Evolutionary conservation across 2,329 filamentous ascomycete species (phyloP).

Genomic region (Didymella keratinophila): DNA sequence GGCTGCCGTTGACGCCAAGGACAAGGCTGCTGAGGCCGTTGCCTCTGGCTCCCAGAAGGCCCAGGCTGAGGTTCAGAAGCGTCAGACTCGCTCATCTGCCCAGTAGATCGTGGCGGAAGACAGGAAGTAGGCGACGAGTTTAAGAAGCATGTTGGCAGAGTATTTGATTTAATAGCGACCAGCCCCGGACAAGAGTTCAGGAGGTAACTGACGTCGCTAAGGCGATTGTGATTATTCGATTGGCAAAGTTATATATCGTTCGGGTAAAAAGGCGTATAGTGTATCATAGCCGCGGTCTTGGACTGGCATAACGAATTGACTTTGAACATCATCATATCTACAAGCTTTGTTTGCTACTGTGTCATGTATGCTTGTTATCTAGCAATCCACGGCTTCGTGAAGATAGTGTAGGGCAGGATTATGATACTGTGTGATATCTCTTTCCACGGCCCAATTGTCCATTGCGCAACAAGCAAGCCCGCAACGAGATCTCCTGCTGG

Average conservation of each 20-base stretch:
- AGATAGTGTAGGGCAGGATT: not conserved
- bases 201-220: constrained; percentile 18
- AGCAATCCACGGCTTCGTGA: not conserved
- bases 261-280: constrained; percentile 38
- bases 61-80: constrained; percentile 73
- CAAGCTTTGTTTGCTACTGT: constrained; percentile 1
- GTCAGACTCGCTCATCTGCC: constrained; percentile 57
- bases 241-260: constrained; percentile 36
- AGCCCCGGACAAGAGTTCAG: constrained; percentile 26
- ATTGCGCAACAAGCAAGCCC: no score
- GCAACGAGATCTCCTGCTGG: no score
- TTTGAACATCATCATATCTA: constrained; percentile 14
- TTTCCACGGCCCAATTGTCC: not conserved
- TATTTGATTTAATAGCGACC: constrained; percentile 15
- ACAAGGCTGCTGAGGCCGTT: constrained; percentile 72
- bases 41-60: constrained; percentile 73
- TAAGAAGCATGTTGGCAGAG: not conserved
- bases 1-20: constrained; percentile 69
- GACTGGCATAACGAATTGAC: constrained; percentile 25
- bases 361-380: not conserved
- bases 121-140: constrained; percentile 9
- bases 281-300: constrained; percentile 41
- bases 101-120: constrained; percentile 31
- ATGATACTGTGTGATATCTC: not conserved
- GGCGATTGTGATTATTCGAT: constrained; percentile 33